Evolutionary conservation across 495 filamentous ascomycete species (phyloP).

Genomic region (Penicillium pancosmium): DNA sequence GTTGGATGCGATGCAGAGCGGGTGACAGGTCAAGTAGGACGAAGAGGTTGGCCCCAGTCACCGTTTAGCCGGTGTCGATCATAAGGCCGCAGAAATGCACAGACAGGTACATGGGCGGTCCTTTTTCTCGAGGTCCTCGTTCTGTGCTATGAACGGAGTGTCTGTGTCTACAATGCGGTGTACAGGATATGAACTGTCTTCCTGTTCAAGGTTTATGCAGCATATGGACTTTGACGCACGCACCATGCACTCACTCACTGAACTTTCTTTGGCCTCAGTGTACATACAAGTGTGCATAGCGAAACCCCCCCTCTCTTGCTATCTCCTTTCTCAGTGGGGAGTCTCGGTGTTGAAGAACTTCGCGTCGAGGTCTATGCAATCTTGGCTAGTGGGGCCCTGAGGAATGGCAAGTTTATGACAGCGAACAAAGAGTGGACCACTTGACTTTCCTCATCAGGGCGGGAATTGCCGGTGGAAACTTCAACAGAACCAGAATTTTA

Average conservation of each 20-base stretch:
- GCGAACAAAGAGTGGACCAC: conserved; percentile 14
- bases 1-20: background rate
- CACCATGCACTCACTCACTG: too few species aligned
- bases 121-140: background rate
- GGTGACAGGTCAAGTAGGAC: conserved; percentile 10
- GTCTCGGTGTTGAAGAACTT: background rate
- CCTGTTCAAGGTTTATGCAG: too few species aligned
- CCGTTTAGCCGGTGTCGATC: conserved; percentile 9
- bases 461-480: conserved; percentile 13
- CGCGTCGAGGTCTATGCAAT: background rate
- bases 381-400: conserved; percentile 9
- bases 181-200: background rate
- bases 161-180: background rate
- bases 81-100: conserved; percentile 6
- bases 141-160: background rate
- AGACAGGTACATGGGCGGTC: conserved; percentile 1
- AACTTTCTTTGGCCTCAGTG: too few species aligned
- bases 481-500: conserved; percentile 14
- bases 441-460: background rate
- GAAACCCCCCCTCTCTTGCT: background rate
- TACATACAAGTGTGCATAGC: too few species aligned
- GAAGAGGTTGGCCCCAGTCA: background rate
- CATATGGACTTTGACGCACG: too few species aligned
- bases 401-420: conserved; percentile 16
- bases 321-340: background rate